These are phyloP conservation scores for Ramaria rubella DNA, from an alignment of 768 basidiomycete genomes.

Conservation along the genomic window DNA sequence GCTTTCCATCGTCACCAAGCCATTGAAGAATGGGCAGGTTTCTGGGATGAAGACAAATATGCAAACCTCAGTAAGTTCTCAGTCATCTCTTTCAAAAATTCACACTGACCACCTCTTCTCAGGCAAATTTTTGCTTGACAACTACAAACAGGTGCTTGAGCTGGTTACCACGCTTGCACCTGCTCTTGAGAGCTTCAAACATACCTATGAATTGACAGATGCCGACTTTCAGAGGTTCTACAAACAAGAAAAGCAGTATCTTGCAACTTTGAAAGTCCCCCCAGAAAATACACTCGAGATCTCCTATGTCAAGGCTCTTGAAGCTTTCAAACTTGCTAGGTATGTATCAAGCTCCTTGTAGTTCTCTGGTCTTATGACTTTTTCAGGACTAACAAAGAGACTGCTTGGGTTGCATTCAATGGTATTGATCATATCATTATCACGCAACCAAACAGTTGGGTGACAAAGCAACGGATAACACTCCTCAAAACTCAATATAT, in stretches of 20 bases:
- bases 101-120: conserved; percentile 1
- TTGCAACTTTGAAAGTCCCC: conserved; percentile 8
- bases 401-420: neutral
- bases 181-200: conserved; percentile 14
- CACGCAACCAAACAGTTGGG: neutral
- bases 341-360: neutral
- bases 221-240: conserved; percentile 11
- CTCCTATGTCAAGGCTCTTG: neutral
- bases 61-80: conserved; percentile 19
- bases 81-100: neutral
- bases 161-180: neutral
- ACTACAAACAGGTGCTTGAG: neutral
- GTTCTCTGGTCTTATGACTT: neutral
- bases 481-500: neutral
- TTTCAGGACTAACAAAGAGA: neutral
- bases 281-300: neutral
- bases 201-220: conserved; percentile 12
- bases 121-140: conserved; percentile 1
- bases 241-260: conserved; percentile 16
- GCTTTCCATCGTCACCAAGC: conserved; percentile 22
- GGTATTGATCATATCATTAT: neutral
- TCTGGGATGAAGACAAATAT: conserved; percentile 30
- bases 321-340: neutral
- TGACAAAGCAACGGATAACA: neutral
- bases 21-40: conserved; percentile 26